Evolutionary conservation across 176 grass and related monocot species (phyloP), one percentile per base, ranked within the genome.

Genomic region (Carex scoparia): DNA sequence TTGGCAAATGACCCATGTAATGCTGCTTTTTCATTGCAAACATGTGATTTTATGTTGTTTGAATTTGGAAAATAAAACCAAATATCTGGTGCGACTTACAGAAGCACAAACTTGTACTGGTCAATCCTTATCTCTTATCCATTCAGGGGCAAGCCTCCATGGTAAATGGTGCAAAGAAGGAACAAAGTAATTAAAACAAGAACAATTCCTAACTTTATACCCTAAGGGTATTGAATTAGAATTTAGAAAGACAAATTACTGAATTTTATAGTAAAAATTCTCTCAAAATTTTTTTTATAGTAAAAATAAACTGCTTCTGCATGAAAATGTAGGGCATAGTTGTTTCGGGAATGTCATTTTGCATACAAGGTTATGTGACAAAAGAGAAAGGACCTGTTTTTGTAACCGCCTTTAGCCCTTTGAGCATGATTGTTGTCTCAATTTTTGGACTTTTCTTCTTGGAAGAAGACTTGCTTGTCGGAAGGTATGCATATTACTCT

Each of bases 341-440:
- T 68, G 88, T 90, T 81, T 90, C 93, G 1, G 93, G 93, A 5
- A 72, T 94, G 28, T 85, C 90, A 51, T 92, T 84, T 44, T 94
- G 88, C 61, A 61, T 94, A 61, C 93, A 94, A 89, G 90, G 90
- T 19, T 86, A 87, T 76, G 93, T 94, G 61, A 90, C 88, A 53
- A 87, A 90, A 48, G 88, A 92, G 38, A 90, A 85, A 81, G 93
- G 90, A 0, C 93, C 93, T 12, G 90, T 94, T 31, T 94, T 94
- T 77, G 87, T 94, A 14, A 90, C 93, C 35, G 90, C 90, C 1
- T 94, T 94, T 66, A 90, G 86, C 66, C 93, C 93, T 60, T 85
- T 94, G 12, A 87, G 90, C 74, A 94, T 92, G 93, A 92, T 94
- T 78, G 65, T 94, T 65, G 88, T 91, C 37, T 84, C 84, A 14